A percentile compares a stretch with the other conserved stretches of the same genome.
Evolutionary conservation across 1,139 yeast species (phyloP).

Genomic region (Pichia sp.): DNA sequence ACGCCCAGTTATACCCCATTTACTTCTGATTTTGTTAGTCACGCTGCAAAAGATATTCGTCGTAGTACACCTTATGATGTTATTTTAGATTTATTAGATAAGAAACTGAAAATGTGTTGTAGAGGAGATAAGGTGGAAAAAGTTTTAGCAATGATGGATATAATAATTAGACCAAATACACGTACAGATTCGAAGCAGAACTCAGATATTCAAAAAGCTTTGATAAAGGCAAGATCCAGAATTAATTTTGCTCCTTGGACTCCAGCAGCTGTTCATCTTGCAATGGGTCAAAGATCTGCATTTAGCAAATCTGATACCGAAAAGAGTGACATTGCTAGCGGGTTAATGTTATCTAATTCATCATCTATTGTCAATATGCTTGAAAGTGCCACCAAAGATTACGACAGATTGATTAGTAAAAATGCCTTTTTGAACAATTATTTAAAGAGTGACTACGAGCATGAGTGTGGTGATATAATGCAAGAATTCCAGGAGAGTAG

Average conservation of each 20-base stretch:
- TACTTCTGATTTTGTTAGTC: conserved; percentile 50
- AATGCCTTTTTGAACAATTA: conserved; percentile 84
- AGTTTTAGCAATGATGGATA: conserved; percentile 68
- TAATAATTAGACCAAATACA: conserved; percentile 58
- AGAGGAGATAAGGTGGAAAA: conserved; percentile 37
- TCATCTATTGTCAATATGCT: conserved; percentile 64
- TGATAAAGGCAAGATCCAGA: conserved; percentile 69
- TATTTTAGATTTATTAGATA: conserved; percentile 72
- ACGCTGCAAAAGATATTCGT: conserved; percentile 52
- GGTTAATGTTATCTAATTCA: conserved; percentile 73
- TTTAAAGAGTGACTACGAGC: conserved; percentile 38
- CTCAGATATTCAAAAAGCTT: conserved; percentile 68
- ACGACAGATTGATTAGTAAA: conserved; percentile 69
- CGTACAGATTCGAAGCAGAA: conserved; percentile 30
- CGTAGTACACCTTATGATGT: conserved; percentile 80
- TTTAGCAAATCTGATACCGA: conserved; percentile 30
- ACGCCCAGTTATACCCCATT: conserved; percentile 87
- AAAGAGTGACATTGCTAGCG: conserved; percentile 39
- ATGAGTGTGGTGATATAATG: conserved; percentile 47
- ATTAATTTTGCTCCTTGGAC: conserved; percentile 84
- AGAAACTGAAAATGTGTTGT: conserved; percentile 69
- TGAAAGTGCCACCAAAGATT: conserved; percentile 63
- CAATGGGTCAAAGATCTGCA: conserved; percentile 70
- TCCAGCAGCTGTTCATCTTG: conserved; percentile 71
- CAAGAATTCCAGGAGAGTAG: conserved; percentile 77